Percentiles rank a stretch among this genome's conserved stretches.
Evolutionary conservation across 2,329 filamentous ascomycete species (phyloP).

Genomic region (Neonectria magnoliae): DNA sequence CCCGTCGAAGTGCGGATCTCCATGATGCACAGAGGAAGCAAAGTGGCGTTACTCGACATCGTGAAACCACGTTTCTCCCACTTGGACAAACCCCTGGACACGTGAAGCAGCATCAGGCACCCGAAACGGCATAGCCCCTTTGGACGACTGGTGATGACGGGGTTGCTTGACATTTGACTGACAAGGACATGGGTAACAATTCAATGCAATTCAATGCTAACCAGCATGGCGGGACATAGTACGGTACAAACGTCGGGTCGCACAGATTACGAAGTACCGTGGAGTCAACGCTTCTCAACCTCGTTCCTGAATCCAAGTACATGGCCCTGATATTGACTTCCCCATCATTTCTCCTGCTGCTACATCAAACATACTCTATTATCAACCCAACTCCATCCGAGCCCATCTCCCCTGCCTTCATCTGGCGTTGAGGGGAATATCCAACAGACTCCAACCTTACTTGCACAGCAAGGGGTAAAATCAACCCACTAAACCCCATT

Average conservation of each 20-base stretch:
- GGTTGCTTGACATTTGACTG: conserved; percentile 6
- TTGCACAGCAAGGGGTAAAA: conserved; percentile 9
- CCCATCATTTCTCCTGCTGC: not conserved
- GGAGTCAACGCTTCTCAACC: not conserved
- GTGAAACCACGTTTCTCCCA: conserved; percentile 38
- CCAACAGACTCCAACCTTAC: not conserved
- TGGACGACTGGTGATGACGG: conserved; percentile 3
- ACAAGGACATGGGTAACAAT: conserved; percentile 15
- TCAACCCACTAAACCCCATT: conserved; percentile 18
- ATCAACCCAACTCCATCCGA: not conserved
- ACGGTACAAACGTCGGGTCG: conserved; percentile 10
- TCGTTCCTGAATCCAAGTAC: conserved; percentile 8
- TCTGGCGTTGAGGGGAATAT: not conserved
- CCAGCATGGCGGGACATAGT: conserved; percentile 6
- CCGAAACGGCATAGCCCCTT: conserved; percentile 20
- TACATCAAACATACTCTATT: not conserved
- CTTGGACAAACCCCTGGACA: conserved; percentile 19
- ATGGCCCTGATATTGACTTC: conserved; percentile 2
- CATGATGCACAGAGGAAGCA: not conserved
- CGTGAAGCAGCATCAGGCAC: conserved; percentile 32
- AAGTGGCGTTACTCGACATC: conserved; percentile 30
- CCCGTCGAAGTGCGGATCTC: not conserved
- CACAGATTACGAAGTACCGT: not conserved
- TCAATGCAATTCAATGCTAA: conserved; percentile 18
- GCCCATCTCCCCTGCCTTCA: not conserved